Percentiles rank a stretch among this genome's conserved stretches.
phyloP scores from a whole-genome alignment of 2,329 filamentous ascomycete species.

The Sporothrix luriei region DNA sequence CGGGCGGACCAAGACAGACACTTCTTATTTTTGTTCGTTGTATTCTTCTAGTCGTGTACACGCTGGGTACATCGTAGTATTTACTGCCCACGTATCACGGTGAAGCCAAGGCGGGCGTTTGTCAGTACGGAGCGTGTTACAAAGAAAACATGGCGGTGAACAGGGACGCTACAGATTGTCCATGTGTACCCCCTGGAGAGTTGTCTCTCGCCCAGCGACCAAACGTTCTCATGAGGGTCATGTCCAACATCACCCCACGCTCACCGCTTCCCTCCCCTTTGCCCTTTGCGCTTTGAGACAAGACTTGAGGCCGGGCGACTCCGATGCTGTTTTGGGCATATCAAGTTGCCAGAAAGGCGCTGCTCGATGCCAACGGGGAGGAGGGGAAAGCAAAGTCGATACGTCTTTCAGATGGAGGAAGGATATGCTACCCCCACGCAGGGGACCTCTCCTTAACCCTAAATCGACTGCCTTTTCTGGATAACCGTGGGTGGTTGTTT shows the following conservation, averaged over 20 bases:
- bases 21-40: background rate
- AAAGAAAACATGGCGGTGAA: constrained; percentile 12
- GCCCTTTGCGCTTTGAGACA: background rate
- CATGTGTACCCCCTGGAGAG: no score
- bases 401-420: no score
- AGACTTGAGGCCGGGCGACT: background rate
- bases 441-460: no score
- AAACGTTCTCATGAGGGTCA: background rate
- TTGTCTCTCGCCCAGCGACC: no score
- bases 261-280: constrained; percentile 16
- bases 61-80: background rate
- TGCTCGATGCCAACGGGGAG: background rate
- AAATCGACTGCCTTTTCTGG: no score
- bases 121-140: background rate
- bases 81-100: background rate
- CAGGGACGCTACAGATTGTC: background rate
- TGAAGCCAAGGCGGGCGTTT: background rate
- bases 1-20: background rate
- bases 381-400: no score
- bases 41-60: background rate
- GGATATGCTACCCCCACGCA: no score
- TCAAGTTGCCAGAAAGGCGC: background rate
- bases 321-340: background rate
- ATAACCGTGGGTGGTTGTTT: no score
- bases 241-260: constrained; percentile 2